phyloP scores from a whole-genome alignment of 768 basidiomycete species.

The Kwoniella sp. region DNA sequence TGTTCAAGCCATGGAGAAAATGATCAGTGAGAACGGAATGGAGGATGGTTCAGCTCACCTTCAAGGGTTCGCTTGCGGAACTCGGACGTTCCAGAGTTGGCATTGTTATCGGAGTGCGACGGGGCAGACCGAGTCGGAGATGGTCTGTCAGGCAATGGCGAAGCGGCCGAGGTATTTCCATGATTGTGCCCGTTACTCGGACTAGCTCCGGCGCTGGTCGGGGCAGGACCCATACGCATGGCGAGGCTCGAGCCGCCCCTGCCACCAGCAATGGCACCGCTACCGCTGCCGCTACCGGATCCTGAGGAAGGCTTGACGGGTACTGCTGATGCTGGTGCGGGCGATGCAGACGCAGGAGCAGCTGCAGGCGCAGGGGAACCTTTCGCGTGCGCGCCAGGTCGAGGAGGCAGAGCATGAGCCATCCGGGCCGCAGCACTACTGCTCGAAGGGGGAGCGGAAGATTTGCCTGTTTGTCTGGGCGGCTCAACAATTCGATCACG shows the following conservation, averaged over 20 bases:
- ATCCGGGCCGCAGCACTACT: constrained; percentile 6
- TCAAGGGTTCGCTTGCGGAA: constrained; percentile 41
- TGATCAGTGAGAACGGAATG: not conserved
- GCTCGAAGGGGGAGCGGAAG: constrained; percentile 25
- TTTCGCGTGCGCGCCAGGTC: constrained; percentile 10
- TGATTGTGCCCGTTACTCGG: not conserved
- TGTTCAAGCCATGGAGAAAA: not conserved
- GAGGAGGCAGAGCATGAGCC: constrained; percentile 28
- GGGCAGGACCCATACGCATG: constrained; percentile 30
- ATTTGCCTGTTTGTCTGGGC: constrained; percentile 23
- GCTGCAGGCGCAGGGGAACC: constrained; percentile 11
- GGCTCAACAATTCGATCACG: constrained; percentile 42
- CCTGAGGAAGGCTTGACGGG: not conserved
- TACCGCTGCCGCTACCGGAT: not conserved
- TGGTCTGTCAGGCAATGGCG: not conserved
- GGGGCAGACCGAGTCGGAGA: not conserved
- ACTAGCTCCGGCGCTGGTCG: not conserved
- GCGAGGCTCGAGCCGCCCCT: constrained; percentile 20
- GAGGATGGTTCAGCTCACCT: constrained; percentile 27
- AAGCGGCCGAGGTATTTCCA: not conserved
- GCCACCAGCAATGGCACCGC: constrained; percentile 1
- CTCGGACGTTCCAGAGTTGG: constrained; percentile 11
- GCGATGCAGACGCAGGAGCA: too few species aligned
- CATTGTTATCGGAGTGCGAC: not conserved
- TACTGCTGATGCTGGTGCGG: not conserved